phyloP scores from a whole-genome alignment of 2,329 filamentous ascomycete genomes.

The Hymenoscyphus fraxineus region DNA sequence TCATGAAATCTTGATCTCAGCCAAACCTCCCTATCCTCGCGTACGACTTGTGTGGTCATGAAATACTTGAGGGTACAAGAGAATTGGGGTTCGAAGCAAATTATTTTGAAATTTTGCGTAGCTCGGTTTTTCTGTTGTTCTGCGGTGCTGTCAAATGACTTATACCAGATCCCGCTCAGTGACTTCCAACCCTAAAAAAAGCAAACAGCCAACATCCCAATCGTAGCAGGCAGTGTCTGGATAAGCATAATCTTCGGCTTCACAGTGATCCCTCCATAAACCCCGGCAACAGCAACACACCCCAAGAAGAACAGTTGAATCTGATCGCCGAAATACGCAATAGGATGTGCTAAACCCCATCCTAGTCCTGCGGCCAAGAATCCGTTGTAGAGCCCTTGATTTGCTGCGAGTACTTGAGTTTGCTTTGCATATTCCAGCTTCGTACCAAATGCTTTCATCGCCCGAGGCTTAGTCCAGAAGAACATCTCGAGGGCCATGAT shows the following conservation, averaged over 20 bases:
- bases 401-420: constrained; percentile 45
- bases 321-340: constrained; percentile 40
- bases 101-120: no score
- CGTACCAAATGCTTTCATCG: constrained; percentile 43
- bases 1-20: no score
- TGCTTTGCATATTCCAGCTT: constrained; percentile 44
- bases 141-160: no score
- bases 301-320: constrained; percentile 47
- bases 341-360: constrained; percentile 47
- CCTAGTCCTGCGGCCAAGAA: constrained; percentile 47
- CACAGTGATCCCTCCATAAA: constrained; percentile 43
- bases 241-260: constrained; percentile 42
- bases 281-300: constrained; percentile 43
- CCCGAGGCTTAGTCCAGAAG: constrained; percentile 46
- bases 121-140: no score
- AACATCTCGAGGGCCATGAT: constrained; percentile 49
- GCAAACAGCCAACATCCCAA: constrained; percentile 34
- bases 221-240: constrained; percentile 39
- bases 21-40: no score
- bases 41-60: no score
- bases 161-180: background rate
- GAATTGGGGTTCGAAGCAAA: no score
- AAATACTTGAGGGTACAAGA: no score
- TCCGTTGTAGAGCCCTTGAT: constrained; percentile 52
- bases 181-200: background rate